These are phyloP conservation scores for Candida sp. DNA, from an alignment of 1,139 yeast species.

Conservation along the genomic window DNA sequence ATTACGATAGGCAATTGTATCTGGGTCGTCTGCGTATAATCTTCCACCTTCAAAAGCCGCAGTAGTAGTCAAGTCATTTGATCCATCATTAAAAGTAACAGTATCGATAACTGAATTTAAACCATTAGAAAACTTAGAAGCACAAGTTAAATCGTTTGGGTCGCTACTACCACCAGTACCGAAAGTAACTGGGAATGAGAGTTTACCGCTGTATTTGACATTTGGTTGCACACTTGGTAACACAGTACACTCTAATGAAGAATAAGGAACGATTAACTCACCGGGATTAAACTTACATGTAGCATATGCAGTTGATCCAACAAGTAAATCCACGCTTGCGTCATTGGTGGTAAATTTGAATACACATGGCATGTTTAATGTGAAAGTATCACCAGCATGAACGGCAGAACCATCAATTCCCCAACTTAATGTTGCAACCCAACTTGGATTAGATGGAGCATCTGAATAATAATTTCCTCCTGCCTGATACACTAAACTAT, in stretches of 20 bases:
- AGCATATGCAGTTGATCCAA: conserved; percentile 17
- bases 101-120: conserved; percentile 12
- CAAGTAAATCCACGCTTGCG: conserved; percentile 13
- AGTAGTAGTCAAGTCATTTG: conserved; percentile 12
- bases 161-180: conserved; percentile 21
- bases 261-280: conserved; percentile 18
- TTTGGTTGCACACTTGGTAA: conserved; percentile 9
- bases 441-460: conserved; percentile 17
- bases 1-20: conserved; percentile 5
- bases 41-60: conserved; percentile 12
- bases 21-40: conserved; percentile 2
- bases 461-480: conserved; percentile 3
- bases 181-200: conserved; percentile 24
- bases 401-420: conserved; percentile 15
- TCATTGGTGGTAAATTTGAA: conserved; percentile 22
- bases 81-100: conserved; percentile 26
- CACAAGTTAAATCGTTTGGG: conserved; percentile 15
- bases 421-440: conserved; percentile 26
- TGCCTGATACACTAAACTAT: conserved; percentile 5
- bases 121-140: conserved; percentile 20
- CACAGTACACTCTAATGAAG: conserved; percentile 23
- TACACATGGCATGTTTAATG: conserved; percentile 27
- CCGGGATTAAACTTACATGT: conserved; percentile 22
- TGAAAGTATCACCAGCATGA: conserved; percentile 28
- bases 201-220: conserved; percentile 17